These are phyloP conservation scores for Fusarium foetens DNA, from an alignment of 2,329 filamentous ascomycete genomes.

Conservation along the genomic window DNA sequence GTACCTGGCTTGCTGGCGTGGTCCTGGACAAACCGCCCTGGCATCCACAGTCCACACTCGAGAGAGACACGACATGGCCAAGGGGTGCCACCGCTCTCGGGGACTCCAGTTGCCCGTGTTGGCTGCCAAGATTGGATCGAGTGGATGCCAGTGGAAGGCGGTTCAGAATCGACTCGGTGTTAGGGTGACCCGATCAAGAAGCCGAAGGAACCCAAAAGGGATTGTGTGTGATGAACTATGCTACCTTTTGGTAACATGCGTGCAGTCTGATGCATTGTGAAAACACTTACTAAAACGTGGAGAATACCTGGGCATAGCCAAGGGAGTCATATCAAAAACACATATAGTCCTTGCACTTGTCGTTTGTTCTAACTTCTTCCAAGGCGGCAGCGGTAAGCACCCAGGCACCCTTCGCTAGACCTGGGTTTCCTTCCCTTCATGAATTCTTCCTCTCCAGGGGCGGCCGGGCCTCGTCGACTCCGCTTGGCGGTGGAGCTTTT, in stretches of 20 bases:
- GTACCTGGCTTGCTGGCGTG: constrained; percentile 23
- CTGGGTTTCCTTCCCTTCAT: constrained; percentile 8
- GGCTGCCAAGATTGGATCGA: constrained; percentile 25
- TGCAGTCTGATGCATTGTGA: background rate
- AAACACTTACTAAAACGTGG: background rate
- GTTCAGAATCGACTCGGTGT: constrained; percentile 28
- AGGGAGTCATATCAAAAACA: background rate
- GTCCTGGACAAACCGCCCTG: constrained; percentile 25
- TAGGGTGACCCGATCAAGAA: constrained; percentile 28
- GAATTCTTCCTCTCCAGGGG: constrained; percentile 22
- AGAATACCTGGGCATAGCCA: background rate
- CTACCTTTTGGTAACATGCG: constrained; percentile 1
- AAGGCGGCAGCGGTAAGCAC: constrained; percentile 1
- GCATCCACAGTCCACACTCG: constrained; percentile 3
- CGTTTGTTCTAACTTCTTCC: background rate
- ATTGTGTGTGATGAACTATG: constrained; percentile 4
- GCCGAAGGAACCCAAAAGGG: constrained; percentile 30
- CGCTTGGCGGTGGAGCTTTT: constrained; percentile 16
- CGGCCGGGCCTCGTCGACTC: constrained; percentile 27
- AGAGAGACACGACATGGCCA: constrained; percentile 27
- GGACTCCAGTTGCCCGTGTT: constrained; percentile 24
- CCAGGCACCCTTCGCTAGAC: background rate
- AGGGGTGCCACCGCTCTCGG: constrained; percentile 37
- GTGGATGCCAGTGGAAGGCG: constrained; percentile 30
- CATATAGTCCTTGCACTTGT: background rate